Conservation (phyloP, 2,329 filamentous ascomycete genomes). For the Dissoconium aciculare region DNA sequence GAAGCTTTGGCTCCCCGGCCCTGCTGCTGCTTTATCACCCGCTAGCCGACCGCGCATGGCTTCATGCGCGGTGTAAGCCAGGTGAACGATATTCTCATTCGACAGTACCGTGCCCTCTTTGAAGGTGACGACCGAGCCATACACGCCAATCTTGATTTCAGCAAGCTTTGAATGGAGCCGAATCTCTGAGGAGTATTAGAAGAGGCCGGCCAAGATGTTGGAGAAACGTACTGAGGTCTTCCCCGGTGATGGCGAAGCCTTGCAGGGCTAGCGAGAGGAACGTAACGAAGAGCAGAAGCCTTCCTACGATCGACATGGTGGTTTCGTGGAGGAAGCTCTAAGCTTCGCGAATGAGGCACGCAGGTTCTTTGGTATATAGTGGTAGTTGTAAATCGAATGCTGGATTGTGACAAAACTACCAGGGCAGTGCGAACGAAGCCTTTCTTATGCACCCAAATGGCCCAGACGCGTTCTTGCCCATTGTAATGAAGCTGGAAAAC, state of each 20-base stretch:
- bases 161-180: background rate
- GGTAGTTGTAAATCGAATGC: too few species aligned
- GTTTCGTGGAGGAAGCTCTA: too few species aligned
- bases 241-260: background rate
- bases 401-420: too few species aligned
- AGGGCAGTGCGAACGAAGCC: too few species aligned
- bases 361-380: too few species aligned
- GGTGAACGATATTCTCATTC: background rate
- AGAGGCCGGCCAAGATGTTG: background rate
- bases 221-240: background rate
- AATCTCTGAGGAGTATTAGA: conserved; percentile 1
- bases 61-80: background rate
- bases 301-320: too few species aligned
- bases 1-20: background rate
- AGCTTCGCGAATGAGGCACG: too few species aligned
- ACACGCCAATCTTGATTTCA: background rate
- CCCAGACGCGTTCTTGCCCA: too few species aligned
- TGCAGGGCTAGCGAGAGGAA: background rate
- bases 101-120: background rate
- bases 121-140: background rate
- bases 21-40: background rate
- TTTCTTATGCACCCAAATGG: too few species aligned
- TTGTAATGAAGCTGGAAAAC: too few species aligned
- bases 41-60: background rate
- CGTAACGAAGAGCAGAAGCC: background rate